A percentile compares a stretch with the other conserved stretches of the same genome.
Evolutionary conservation across 495 filamentous ascomycete species (phyloP).

Genomic region (Sphaerosporella brunnea): DNA sequence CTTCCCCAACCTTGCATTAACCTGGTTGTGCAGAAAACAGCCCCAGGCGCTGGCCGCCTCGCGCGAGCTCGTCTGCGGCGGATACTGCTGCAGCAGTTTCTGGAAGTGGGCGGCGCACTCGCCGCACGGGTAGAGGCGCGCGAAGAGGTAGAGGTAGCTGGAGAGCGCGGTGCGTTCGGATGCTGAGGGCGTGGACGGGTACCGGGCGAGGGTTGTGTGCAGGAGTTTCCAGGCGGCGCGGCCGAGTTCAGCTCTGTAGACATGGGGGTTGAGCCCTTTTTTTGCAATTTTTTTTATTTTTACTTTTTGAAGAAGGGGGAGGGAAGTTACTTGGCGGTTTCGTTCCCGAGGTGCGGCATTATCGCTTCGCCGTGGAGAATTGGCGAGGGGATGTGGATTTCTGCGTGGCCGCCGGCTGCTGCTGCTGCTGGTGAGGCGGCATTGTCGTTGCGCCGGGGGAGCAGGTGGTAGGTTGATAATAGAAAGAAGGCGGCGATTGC

Average conservation of each 20-base stretch:
- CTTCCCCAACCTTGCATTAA: conserved; percentile 76
- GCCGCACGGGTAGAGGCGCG: conserved; percentile 83
- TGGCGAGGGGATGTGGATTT: conserved; percentile 11
- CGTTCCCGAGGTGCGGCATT: conserved; percentile 81
- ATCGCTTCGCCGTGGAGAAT: conserved; percentile 60
- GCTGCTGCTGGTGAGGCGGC: not conserved
- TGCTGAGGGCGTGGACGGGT: conserved; percentile 64
- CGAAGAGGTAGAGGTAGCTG: conserved; percentile 76
- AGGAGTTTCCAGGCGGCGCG: conserved; percentile 37
- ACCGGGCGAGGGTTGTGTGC: conserved; percentile 88
- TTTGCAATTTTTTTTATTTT: too few relatives aligned
- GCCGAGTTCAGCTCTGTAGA: conserved; percentile 13
- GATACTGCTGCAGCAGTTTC: conserved; percentile 58
- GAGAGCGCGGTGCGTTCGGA: conserved; percentile 72
- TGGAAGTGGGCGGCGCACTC: conserved; percentile 90
- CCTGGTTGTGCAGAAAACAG: conserved; percentile 85
- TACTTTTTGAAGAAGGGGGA: not conserved
- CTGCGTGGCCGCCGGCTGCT: conserved; percentile 1
- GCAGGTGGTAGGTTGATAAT: not conserved
- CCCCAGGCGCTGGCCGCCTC: conserved; percentile 78
- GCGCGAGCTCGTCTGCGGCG: conserved; percentile 76
- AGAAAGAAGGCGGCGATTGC: too few relatives aligned
- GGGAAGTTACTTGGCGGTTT: conserved; percentile 54
- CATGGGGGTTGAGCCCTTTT: too few relatives aligned
- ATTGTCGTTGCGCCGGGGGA: conserved; percentile 1